Base-by-base conservation (phyloP, 805 yeast genomes). In the Dipodascus albidus region DNA sequence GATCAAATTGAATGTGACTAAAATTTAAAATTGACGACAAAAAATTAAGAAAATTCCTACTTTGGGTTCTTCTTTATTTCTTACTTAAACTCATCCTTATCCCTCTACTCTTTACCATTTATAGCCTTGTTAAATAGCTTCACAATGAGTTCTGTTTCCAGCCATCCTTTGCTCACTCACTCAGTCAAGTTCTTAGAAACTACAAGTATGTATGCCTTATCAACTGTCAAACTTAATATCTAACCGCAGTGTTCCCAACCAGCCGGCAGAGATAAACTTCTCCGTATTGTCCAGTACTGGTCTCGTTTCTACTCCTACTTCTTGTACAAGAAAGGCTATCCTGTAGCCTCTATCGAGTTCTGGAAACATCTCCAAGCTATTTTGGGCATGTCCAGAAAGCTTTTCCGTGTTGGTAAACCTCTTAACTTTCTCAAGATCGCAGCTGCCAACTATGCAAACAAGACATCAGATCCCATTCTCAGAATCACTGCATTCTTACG, bases 341-440 rank as follows among this genome's bases (percentile, higher is more conserved):
- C 79, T 24, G 65, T 65, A 53, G 75, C 74, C 52, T 58, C 73
- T 4, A 76, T 83, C 33, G 67, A 68, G 49, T 66, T 77, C 55
- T 75, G 81, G 65, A 77, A 76, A 59, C 72, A 75, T 21, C 67
- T 88, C 57, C 86, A 83, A 69, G 66, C 65, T 48, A 81, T 84
- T 58, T 76, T 87, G 27, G 77, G 87, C 1, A 67, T 83, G 55
- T 75, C 87, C 57, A 81, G 98, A 67, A 91, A 91, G 72, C 82
- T 89, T 21, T 70, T 90, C 73, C 79, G 97, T 63, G 81, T 84
- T 63, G 78, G 88, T 58, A 90, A 89, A 70, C 95, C 95, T 1
- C 70, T 90, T 62, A 61, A 60, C 49, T 88, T 84, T 65, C 64
- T 86, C 53, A 81, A 81, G 61, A 76, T 79, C n/a, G 86, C 90